Evolutionary conservation across 352 stramenopile species (phyloP).

Genomic region (Pythium biforme): DNA sequence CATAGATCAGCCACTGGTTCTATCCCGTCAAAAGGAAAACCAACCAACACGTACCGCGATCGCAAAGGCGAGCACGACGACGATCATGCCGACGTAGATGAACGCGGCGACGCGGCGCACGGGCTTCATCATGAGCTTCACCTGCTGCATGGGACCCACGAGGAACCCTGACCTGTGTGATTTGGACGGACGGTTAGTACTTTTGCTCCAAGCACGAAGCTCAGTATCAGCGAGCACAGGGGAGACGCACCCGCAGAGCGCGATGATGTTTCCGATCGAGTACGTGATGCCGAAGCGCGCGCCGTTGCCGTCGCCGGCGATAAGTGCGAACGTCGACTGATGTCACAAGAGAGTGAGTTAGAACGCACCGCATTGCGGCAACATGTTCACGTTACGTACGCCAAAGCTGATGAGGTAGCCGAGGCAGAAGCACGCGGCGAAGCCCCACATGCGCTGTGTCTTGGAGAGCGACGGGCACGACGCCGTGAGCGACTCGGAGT

Average conservation of each 20-base stretch:
- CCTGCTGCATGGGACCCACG: conserved; percentile 73
- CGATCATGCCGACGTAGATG: conserved; percentile 80
- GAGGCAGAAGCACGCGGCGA: conserved; percentile 72
- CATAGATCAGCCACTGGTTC: background rate
- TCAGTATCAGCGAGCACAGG: background rate
- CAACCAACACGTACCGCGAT: conserved; percentile 46
- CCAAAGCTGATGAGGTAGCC: conserved; percentile 84
- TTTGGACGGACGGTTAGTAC: background rate
- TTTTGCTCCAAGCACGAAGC: conserved; percentile 4
- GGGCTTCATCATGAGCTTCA: conserved; percentile 88
- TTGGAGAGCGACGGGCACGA: conserved; percentile 67
- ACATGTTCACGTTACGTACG: conserved; percentile 34
- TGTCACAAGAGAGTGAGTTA: background rate
- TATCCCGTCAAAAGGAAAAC: background rate
- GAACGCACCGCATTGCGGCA: no score
- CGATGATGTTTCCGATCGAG: conserved; percentile 80
- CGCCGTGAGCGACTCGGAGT: conserved; percentile 45
- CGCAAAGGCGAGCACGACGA: conserved; percentile 67
- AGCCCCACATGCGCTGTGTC: conserved; percentile 70
- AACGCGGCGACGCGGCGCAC: conserved; percentile 65
- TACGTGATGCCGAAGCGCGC: conserved; percentile 84
- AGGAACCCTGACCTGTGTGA: conserved; percentile 72
- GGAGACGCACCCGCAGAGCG: conserved; percentile 63
- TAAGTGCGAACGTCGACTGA: conserved; percentile 81
- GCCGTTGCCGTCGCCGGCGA: conserved; percentile 60